Evolutionary conservation across 1,284 basidiomycete species (phyloP).

Genomic region (Tilletia setariae): DNA sequence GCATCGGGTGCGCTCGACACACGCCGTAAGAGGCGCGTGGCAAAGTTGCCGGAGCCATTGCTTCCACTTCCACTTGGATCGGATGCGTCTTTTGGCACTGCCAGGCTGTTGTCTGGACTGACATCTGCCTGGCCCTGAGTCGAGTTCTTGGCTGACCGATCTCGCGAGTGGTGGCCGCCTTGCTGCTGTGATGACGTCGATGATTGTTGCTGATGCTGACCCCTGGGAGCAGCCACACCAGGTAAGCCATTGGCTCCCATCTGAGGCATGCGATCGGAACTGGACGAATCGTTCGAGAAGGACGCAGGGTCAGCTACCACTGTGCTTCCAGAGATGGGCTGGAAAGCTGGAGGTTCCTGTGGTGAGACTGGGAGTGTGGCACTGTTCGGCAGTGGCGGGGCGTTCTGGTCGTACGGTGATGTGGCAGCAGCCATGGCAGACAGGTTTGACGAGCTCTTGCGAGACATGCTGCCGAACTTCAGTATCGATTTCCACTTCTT

Average conservation of each 20-base stretch:
- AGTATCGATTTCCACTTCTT: slow-evolving; percentile 52
- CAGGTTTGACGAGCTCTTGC: slow-evolving; percentile 30
- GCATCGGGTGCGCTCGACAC: slow-evolving; percentile 95
- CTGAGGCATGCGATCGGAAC: slow-evolving; percentile 28
- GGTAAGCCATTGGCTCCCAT: background rate
- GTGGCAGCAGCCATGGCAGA: slow-evolving; percentile 2
- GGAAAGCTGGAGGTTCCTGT: slow-evolving; percentile 22
- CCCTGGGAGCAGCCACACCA: background rate
- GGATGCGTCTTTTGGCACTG: slow-evolving; percentile 12
- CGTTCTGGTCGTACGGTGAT: background rate
- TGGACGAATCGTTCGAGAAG: slow-evolving; percentile 45
- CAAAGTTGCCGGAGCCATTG: slow-evolving; percentile 43
- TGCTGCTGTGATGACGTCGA: background rate
- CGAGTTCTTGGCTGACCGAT: background rate
- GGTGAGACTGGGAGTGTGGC: background rate
- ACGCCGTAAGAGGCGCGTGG: slow-evolving; percentile 80
- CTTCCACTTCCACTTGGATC: background rate
- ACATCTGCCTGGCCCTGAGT: background rate
- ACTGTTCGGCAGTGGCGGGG: background rate
- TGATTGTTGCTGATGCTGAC: background rate
- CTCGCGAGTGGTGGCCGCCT: slow-evolving; percentile 1
- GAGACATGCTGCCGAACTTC: slow-evolving; percentile 46
- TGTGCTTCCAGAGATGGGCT: slow-evolving; percentile 38
- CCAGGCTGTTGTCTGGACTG: background rate
- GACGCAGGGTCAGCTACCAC: slow-evolving; percentile 44